Evolutionary conservation across 305 asterid genomes (phyloP), one percentile per base, ranked within the genome.

Genomic region (Fraxinus ornus): DNA sequence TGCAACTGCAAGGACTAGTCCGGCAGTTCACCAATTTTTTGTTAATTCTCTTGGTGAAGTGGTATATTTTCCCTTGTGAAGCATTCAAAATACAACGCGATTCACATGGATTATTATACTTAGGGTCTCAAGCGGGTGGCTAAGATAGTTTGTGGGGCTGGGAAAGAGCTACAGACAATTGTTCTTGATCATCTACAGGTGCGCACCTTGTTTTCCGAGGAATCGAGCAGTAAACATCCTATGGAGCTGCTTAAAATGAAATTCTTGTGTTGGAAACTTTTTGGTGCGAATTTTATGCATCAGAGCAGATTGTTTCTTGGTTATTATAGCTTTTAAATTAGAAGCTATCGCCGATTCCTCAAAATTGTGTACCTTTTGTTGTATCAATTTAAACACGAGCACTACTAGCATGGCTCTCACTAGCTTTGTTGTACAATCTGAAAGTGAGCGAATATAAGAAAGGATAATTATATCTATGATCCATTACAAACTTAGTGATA

Each of bases 41-140:
- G 99, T 90, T 49, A 93, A 89, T 89, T 89, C 98, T 83, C 97
- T 94, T 83, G 99, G 99, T 86, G 99, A 95, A 93, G 95, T 93
- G 86, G 99, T 94, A 93, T 79, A 86, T 84, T 81, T 72, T 70
- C 78, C 82, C 80, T 81, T 22, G 2, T 83, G 75, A 39, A 60
- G 37, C 72, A 75, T 73, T 13, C 76, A 75, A 75, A 28, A 72
- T 74, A 75, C 64, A 75, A 52, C 37, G 80, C 77, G 75, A 74
- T 86, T 83, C 70, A 73, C 76, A 66, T 85, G 80, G 44, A 82
- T 85, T 37, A 41, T 81, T 79, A 55, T 85, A 24, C 60, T 44
- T 86, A 94, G 99, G 99, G 99, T 79, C 87, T 94, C 85, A 95
- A 91, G 90, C 87, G 98, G 87, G 90, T 91, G 80, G 91, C 94